Evolutionary conservation across 306 rosid species (phyloP), one percentile per base, ranked within the genome.

Genomic region (Geum urbanum): DNA sequence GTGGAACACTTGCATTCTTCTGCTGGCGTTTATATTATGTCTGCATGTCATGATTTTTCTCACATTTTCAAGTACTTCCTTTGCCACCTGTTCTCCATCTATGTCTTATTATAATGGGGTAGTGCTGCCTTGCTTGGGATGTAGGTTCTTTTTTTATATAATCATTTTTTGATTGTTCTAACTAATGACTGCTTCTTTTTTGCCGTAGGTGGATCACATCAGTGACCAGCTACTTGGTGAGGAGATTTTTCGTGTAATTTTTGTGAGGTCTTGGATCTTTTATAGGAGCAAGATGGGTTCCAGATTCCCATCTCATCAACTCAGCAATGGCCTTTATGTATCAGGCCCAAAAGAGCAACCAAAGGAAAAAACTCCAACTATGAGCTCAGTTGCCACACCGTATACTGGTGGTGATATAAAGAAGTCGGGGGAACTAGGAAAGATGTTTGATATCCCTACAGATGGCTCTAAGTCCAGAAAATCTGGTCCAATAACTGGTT

Each of bases 311-410:
- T 94, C 98, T 84, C 98, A 94, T 85, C 96, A 94, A 79, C 98
- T 94, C 75, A 94, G 98, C 84, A 94, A 88, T 83, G 98, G 98
- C 78, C 92, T 94, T 50, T 94, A 88, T 27, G 98, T 94, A 75
- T 94, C 98, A 20, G 98, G 98, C 75, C 90, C 92, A 77, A 97
- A 97, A 66, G 98, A 94, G 72, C 96, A 88, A 81, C 98, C 97
- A 10, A 94, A 94, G 82, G 98, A 94, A 88, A 88, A 84, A 91
- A 27, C 92, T 72, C 98, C 98, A 1, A 86, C 96, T 14, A 94
- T 94, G 98, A 94, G 95, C 80, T 90, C 97, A 13, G 92, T 84
- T 20, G 90, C 98, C 37, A 84, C 88, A 86, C 98, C 98, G 14
- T 92, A 92, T 68, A 90, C 96, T 53, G 98, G 98, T 56, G 98